Conservation (phyloP, 148 eudicot species). For the Camellia lanceoleosa region DNA sequence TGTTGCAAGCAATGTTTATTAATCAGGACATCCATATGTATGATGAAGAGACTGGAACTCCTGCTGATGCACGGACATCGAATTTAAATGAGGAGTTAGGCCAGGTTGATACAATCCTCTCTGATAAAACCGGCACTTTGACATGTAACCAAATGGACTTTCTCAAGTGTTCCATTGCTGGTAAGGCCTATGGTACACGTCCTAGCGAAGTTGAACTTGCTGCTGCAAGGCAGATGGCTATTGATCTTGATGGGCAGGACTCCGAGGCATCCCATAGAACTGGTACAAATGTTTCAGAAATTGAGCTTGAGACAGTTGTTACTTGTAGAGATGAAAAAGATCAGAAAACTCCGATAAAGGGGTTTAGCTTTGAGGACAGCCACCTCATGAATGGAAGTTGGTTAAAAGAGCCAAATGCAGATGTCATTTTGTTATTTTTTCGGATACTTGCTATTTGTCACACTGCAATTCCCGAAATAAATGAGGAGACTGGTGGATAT, state of each 20-base stretch:
- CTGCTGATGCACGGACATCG: conserved; percentile 91
- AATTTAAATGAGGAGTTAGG: conserved; percentile 95
- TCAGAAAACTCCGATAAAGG: conserved; percentile 53
- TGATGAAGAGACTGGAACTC: conserved; percentile 81
- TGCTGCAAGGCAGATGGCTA: conserved; percentile 80
- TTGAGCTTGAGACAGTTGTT: conserved; percentile 66
- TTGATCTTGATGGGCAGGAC: conserved; percentile 52
- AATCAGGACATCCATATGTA: conserved; percentile 80
- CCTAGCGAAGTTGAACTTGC: conserved; percentile 94
- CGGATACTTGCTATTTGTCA: conserved; percentile 89
- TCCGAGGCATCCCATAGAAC: conserved; percentile 12
- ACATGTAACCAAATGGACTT: conserved; percentile 98
- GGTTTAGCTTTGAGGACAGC: conserved; percentile 81
- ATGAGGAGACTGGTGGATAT: conserved; percentile 63
- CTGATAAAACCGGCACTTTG: conserved; percentile 98
- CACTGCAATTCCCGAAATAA: conserved; percentile 85
- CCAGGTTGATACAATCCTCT: conserved; percentile 89
- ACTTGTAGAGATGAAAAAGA: conserved; percentile 52
- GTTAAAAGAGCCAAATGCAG: conserved; percentile 61
- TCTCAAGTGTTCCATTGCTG: conserved; percentile 89
- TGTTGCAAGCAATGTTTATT: conserved; percentile 84
- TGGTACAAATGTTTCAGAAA: conserved; percentile 32
- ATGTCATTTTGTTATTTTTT: conserved; percentile 56
- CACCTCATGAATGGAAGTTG: conserved; percentile 74
- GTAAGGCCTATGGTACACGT: conserved; percentile 67